Evolutionary conservation across 306 rosid genomes (phyloP).

Genomic region (Ammopiptanthus mongolicus): DNA sequence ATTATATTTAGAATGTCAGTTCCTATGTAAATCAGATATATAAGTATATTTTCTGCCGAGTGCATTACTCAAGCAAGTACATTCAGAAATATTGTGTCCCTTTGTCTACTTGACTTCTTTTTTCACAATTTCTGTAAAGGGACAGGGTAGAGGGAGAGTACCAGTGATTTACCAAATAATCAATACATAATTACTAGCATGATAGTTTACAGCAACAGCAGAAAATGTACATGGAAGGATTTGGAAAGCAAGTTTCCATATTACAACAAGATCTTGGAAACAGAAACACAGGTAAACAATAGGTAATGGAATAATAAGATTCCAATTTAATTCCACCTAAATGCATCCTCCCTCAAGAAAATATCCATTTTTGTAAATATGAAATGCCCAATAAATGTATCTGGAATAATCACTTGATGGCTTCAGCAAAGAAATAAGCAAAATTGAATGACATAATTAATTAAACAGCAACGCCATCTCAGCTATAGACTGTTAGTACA

Average conservation of each 20-base stretch:
- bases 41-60: too few species aligned
- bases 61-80: too few species aligned
- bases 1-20: too few species aligned
- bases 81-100: too few species aligned
- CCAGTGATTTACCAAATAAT: not conserved
- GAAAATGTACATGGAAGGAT: not conserved
- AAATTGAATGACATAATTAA: constrained; percentile 1
- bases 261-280: not conserved
- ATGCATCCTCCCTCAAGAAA: not conserved
- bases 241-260: not conserved
- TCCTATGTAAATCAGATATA: too few species aligned
- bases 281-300: not conserved
- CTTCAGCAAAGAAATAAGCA: not conserved
- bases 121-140: too few species aligned
- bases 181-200: not conserved
- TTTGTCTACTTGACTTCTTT: too few species aligned
- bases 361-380: not conserved
- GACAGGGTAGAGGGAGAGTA: not conserved
- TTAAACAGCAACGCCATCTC: not conserved
- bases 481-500: not conserved
- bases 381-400: not conserved
- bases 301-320: not conserved
- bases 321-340: not conserved
- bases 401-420: not conserved
- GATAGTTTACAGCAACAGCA: constrained; percentile 1